Evolutionary conservation across 2,329 filamentous ascomycete genomes (phyloP), one percentile per base, ranked within the genome.

Genomic region (Tympanopsis confertula): DNA sequence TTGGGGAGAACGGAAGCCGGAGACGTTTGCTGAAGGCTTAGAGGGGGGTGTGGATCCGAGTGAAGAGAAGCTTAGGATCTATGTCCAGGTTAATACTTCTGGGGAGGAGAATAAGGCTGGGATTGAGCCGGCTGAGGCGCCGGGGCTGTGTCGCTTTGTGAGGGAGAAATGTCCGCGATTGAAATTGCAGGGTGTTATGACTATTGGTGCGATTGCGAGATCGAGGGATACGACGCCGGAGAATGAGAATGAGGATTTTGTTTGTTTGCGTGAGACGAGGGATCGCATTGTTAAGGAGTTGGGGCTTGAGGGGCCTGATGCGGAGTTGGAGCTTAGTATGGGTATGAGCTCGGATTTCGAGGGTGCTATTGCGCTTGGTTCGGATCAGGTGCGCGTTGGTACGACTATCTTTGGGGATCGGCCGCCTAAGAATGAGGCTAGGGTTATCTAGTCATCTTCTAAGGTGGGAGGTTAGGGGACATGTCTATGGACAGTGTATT

Each of bases 301-400:
- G 38, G 74, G 66, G 0, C 47, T 76, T 28, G 22, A 26, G n/a
- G n/a, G n/a, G n/a, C n/a, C n/a, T n/a, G 39, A 66, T 13, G 60
- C 64, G n/a, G 68, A 69, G 42, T 55, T 95, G 50, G 87, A 95
- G 65, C 58, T 96, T 59, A 95, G 88, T 59, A 98, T 98, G 89
- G 89, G 89, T 5, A 98, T 98, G 91, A 95, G 87, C 55, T 78
- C 86, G 52, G 91, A 98, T 58, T 98, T 89, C 57, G 88, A 94
- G 64, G 84, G 81, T 5, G 91, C 91, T 1, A 80, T 96, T 51
- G 62, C 59, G 12, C 65, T 86, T 65, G 91, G 91, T 0, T 95
- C 88, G 61, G 71, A 76, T 48, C 87, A 96, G 67, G 88, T 98
- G 4, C 73, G 91, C 40, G 77, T 98, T 7, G 91, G 91, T 2